Conservation (phyloP, 1,284 basidiomycete species). For the Abortiporus biennis region DNA sequence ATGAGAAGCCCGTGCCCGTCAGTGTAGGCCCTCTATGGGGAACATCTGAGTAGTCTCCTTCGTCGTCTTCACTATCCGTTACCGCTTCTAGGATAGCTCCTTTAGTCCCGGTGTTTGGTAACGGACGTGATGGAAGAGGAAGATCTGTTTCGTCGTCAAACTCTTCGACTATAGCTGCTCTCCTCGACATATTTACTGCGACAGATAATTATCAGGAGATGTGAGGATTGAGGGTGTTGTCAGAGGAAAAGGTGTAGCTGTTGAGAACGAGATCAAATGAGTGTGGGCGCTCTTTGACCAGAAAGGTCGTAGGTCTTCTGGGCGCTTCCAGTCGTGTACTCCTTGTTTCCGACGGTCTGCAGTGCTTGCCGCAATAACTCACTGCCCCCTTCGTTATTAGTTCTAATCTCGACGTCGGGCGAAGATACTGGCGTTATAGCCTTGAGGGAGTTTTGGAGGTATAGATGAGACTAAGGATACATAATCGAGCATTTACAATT, state of each 20-base stretch:
- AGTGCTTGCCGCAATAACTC: too few relatives aligned
- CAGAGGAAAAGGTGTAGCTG: background rate
- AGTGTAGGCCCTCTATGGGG: slow-evolving; percentile 8
- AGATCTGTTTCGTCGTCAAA: slow-evolving; percentile 91
- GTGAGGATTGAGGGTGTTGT: too few relatives aligned
- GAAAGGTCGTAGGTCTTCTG: background rate
- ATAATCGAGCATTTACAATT: too few relatives aligned
- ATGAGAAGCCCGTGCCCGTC: slow-evolving; percentile 7
- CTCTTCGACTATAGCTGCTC: slow-evolving; percentile 58
- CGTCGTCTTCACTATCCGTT: slow-evolving; percentile 24
- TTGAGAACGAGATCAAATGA: background rate
- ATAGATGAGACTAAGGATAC: too few relatives aligned
- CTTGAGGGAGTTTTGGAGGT: too few relatives aligned
- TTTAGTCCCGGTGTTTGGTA: slow-evolving; percentile 59
- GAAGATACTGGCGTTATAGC: too few relatives aligned
- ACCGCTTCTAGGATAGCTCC: slow-evolving; percentile 65
- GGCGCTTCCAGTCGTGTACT: too few relatives aligned
- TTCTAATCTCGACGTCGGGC: too few relatives aligned
- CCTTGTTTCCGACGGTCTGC: too few relatives aligned
- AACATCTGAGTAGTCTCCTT: slow-evolving; percentile 36
- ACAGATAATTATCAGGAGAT: too few relatives aligned
- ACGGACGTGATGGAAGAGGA: slow-evolving; percentile 55
- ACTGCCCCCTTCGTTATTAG: too few relatives aligned
- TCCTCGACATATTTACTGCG: slow-evolving; percentile 49
- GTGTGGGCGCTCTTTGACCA: background rate